Evolutionary conservation across 441 rosid genomes (phyloP), one percentile per base, ranked within the genome.

Genomic region (Cnidoscolus chayamansa): DNA sequence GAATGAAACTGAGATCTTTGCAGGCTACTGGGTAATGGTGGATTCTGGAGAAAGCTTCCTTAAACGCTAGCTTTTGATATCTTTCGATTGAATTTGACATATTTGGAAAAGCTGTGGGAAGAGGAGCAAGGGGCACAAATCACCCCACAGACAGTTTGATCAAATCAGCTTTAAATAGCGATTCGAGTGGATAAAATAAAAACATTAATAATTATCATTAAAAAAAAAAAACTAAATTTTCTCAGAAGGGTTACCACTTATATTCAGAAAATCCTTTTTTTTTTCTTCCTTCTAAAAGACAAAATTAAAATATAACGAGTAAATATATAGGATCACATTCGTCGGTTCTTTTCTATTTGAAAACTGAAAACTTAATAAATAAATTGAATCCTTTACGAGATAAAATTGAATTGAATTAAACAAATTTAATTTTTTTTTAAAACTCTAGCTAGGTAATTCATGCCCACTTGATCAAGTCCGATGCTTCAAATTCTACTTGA

Each of bases 21-120:
- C 95, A 91, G 63, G 85, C 94, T 7, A 77, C 68, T 57, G 95
- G 91, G 84, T 90, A 90, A 40, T 65, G 83, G 67, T 84, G 79
- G 68, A 63, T 68, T n/a, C 69, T 81, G 35, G 86, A n/a, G 30
- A 91, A 67, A 0, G 90, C 85, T 73, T 83, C 95, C 17, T 50
- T 76, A 25, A 85, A 59, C 59, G 72, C 82, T 7, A 92, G 84
- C 68, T 78, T 84, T 71, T 77, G 74, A 83, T 91, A 91, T 78
- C 90, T 90, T 75, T 72, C 85, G 12, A 63, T 70, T 58, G 81
- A 48, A 72, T 72, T 79, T 59, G 87, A 77, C 92, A 87, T 86
- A 68, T 47, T 62, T 2, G 40, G 69, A 51, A 70, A 9, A 8
- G 25, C 48, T 11, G 12, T 31, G 12, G 12, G 3, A 13, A 63